phyloP scores from a whole-genome alignment of 1,284 basidiomycete genomes.

The Boletus albobrunnescens region DNA sequence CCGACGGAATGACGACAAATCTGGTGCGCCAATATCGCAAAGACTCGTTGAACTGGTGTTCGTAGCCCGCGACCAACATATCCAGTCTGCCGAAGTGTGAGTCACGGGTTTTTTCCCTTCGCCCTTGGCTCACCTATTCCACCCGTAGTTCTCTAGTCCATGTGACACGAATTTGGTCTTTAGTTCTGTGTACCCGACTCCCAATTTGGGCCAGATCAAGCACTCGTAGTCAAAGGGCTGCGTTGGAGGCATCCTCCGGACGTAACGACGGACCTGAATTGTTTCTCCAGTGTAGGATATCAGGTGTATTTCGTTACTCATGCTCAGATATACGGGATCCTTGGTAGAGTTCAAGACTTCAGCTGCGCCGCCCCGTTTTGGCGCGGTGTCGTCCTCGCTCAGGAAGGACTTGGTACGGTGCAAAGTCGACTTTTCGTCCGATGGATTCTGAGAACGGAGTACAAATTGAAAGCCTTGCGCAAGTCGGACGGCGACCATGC shows the following conservation, averaged over 20 bases:
- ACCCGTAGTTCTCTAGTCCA: slow-evolving; percentile 75
- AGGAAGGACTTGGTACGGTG: slow-evolving; percentile 56
- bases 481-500: slow-evolving; percentile 89
- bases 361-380: slow-evolving; percentile 64
- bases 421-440: slow-evolving; percentile 33
- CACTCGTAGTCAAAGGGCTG: slow-evolving; percentile 77
- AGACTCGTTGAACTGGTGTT: slow-evolving; percentile 75
- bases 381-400: slow-evolving; percentile 50
- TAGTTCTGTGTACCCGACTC: slow-evolving; percentile 81
- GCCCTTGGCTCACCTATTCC: slow-evolving; percentile 60
- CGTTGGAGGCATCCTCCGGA: slow-evolving; percentile 66
- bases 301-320: slow-evolving; percentile 93
- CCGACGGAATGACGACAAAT: slow-evolving; percentile 90
- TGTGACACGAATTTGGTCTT: slow-evolving; percentile 75
- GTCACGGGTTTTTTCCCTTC: not conserved
- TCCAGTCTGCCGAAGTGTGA: slow-evolving; percentile 47
- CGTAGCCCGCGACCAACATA: slow-evolving; percentile 85
- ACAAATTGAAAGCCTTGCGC: slow-evolving; percentile 98
- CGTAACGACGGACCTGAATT: slow-evolving; percentile 86
- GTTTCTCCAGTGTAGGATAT: slow-evolving; percentile 85
- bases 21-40: slow-evolving; percentile 91
- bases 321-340: slow-evolving; percentile 85
- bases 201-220: slow-evolving; percentile 89
- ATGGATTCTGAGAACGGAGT: slow-evolving; percentile 41
- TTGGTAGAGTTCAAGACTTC: slow-evolving; percentile 65